A percentile compares a stretch with the other conserved stretches of the same genome.
Evolutionary conservation across 148 eudicot genomes (phyloP).

Genomic region (Spergularia bocconei): DNA sequence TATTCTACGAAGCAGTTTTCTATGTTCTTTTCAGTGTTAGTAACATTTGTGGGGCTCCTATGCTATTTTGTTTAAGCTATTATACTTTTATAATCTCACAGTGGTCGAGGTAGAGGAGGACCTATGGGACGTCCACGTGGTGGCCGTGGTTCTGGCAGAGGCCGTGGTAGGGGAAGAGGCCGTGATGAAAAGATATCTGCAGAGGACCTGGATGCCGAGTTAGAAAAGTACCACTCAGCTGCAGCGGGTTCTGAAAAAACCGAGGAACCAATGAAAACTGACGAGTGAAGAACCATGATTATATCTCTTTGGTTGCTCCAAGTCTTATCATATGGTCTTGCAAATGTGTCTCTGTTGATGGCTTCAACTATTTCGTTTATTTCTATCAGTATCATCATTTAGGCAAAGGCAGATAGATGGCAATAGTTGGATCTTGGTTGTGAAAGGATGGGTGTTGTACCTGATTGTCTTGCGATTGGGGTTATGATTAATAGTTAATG

Average conservation of each 20-base stretch:
- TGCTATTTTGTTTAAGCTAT: no score
- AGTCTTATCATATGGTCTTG: slow-evolving; percentile 21
- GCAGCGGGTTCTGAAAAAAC: slow-evolving; percentile 10
- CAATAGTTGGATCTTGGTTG: slow-evolving; percentile 32
- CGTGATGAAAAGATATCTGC: slow-evolving; percentile 72
- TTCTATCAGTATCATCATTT: slow-evolving; percentile 28
- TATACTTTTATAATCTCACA: slow-evolving; percentile 24
- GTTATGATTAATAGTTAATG: slow-evolving; percentile 24
- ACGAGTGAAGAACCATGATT: slow-evolving; percentile 28
- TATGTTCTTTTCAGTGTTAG: no score
- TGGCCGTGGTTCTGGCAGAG: slow-evolving; percentile 50
- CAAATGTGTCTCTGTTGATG: slow-evolving; percentile 32
- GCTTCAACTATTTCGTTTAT: slow-evolving; percentile 31
- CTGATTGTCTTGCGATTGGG: slow-evolving; percentile 26
- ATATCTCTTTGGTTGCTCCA: slow-evolving; percentile 1
- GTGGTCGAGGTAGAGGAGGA: slow-evolving; percentile 77
- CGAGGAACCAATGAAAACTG: slow-evolving; percentile 52
- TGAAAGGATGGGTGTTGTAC: slow-evolving; percentile 36
- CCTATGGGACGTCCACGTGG: slow-evolving; percentile 56
- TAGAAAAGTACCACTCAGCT: slow-evolving; percentile 80
- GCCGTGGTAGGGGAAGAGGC: slow-evolving; percentile 62
- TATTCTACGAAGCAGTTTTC: no score
- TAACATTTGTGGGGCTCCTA: background rate
- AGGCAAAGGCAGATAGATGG: slow-evolving; percentile 33
- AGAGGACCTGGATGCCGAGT: slow-evolving; percentile 91